Evolutionary conservation across 306 rosid species (phyloP).

Genomic region (Mucuna pruriens): DNA sequence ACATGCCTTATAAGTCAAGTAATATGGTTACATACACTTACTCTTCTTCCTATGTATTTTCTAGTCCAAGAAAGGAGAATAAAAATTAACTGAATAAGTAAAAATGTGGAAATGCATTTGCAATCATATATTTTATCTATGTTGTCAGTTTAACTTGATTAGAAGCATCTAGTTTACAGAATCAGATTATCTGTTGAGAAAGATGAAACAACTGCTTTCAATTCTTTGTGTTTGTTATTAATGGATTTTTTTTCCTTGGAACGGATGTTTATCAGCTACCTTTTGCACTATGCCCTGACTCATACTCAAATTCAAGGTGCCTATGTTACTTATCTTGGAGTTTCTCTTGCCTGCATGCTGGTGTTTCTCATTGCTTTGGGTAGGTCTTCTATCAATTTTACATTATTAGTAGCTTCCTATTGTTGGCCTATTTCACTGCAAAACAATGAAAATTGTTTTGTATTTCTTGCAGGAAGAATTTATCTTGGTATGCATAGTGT

Average conservation of each 20-base stretch:
- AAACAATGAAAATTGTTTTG: constrained; percentile 31
- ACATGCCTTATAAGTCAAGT: constrained; percentile 31
- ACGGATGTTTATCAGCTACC: constrained; percentile 67
- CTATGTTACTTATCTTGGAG: constrained; percentile 56
- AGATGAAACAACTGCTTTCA: constrained; percentile 36
- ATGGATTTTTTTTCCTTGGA: constrained; percentile 39
- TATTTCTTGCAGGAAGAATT: constrained; percentile 76
- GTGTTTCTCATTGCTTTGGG: constrained; percentile 87
- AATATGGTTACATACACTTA: constrained; percentile 29
- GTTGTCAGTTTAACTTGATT: constrained; percentile 22
- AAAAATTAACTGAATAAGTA: not conserved
- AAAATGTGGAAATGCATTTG: constrained; percentile 8
- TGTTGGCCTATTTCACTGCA: constrained; percentile 28
- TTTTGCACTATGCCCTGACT: constrained; percentile 72
- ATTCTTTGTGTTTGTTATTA: constrained; percentile 37
- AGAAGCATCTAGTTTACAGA: not conserved
- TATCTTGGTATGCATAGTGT: constrained; percentile 98
- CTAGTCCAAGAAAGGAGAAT: constrained; percentile 6
- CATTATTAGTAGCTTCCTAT: constrained; percentile 16
- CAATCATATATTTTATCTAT: not conserved
- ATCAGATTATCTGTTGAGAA: constrained; percentile 28
- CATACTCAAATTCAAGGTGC: constrained; percentile 65
- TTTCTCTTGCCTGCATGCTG: constrained; percentile 63
- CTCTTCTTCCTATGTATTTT: constrained; percentile 23
- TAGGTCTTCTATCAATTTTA: constrained; percentile 44